Conservation (phyloP, 345 rosid species). For the Cochlearia excelsa region DNA sequence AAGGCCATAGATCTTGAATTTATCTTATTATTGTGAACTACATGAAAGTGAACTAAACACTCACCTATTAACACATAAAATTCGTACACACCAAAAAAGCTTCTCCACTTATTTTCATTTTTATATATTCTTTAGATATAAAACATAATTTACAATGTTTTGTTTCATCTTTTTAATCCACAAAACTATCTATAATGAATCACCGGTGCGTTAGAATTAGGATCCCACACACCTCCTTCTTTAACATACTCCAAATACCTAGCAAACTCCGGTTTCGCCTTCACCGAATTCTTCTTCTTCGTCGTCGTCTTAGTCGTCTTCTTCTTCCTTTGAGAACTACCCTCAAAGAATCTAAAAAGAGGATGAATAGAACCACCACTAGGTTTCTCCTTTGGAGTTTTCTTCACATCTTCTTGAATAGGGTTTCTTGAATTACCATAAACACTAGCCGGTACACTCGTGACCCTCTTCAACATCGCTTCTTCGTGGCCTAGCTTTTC, state of each 20-base stretch:
- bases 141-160: too few species aligned
- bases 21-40: too few species aligned
- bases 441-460: conserved; percentile 9
- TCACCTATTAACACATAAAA: too few species aligned
- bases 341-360: conserved; percentile 48
- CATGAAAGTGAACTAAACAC: too few species aligned
- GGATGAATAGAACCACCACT: conserved; percentile 49
- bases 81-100: too few species aligned
- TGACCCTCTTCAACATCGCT: conserved; percentile 16
- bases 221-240: conserved; percentile 75
- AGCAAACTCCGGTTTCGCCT: conserved; percentile 61
- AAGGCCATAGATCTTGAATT: too few species aligned
- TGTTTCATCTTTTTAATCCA: too few species aligned
- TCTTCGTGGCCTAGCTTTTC: conserved; percentile 41
- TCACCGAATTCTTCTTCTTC: conserved; percentile 51
- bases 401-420: too few species aligned
- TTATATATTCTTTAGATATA: too few species aligned
- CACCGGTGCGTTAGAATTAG: conserved; percentile 45
- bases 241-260: conserved; percentile 71
- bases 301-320: conserved; percentile 44
- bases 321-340: background rate
- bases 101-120: too few species aligned
- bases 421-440: background rate
- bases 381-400: conserved; percentile 31
- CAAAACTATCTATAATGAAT: conserved; percentile 40